A percentile compares a stretch with the other conserved stretches of the same genome.
Conservation (phyloP, 2,329 filamentous ascomycete species). For the Sphaerulina vaccinii region DNA sequence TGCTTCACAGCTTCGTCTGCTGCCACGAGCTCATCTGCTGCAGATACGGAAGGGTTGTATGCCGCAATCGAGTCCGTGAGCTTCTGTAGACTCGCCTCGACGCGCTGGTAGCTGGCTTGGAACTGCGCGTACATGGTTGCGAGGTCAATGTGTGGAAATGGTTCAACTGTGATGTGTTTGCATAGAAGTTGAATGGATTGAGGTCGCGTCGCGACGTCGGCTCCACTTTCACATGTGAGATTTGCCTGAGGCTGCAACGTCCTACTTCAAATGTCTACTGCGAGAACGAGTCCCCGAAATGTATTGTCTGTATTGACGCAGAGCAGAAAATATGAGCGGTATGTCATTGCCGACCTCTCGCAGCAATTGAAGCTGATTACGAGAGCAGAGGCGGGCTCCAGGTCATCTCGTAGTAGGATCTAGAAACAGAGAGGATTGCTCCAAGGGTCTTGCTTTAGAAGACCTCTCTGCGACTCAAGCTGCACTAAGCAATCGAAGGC, state of each 20-base stretch:
- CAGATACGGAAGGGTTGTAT: slow-evolving; percentile 70
- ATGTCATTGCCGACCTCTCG: too few relatives aligned
- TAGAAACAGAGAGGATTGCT: too few relatives aligned
- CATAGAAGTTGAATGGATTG: not conserved
- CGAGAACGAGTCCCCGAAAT: too few relatives aligned
- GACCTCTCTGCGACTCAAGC: too few relatives aligned
- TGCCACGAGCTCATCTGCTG: slow-evolving; percentile 66
- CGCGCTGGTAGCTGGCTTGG: slow-evolving; percentile 45
- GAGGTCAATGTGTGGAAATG: not conserved
- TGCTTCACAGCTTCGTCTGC: slow-evolving; percentile 68
- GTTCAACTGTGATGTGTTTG: not conserved
- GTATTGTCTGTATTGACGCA: too few relatives aligned
- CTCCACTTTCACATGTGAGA: slow-evolving; percentile 5
- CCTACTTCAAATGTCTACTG: too few relatives aligned
- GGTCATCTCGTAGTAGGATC: too few relatives aligned
- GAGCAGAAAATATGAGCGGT: too few relatives aligned
- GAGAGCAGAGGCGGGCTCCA: too few relatives aligned
- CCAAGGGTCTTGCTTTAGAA: too few relatives aligned
- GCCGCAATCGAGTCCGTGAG: slow-evolving; percentile 78
- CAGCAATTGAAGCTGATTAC: too few relatives aligned
- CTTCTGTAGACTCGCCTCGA: slow-evolving; percentile 56
- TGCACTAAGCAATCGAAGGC: too few relatives aligned
- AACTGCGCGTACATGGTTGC: slow-evolving; percentile 44
- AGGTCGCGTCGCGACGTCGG: slow-evolving; percentile 10
- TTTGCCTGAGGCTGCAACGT: not conserved